Evolutionary conservation across 2,329 filamentous ascomycete species (phyloP).

Genomic region (Xylariaceae sp.): DNA sequence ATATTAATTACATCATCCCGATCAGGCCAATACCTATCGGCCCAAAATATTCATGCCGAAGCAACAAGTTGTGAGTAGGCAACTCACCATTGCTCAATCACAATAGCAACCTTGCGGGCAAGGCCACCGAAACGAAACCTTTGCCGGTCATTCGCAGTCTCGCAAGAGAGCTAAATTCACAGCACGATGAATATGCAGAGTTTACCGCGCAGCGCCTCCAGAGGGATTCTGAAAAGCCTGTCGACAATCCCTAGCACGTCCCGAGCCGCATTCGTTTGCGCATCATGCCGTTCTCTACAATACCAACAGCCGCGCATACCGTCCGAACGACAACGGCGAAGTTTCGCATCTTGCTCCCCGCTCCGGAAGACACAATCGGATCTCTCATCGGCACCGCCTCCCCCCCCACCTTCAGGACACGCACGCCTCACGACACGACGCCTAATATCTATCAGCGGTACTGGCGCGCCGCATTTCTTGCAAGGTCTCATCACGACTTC

Average conservation of each 20-base stretch:
- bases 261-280: slow-evolving; percentile 36
- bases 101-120: too few relatives aligned
- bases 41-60: too few relatives aligned
- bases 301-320: not conserved
- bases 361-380: slow-evolving; percentile 6
- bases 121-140: too few relatives aligned
- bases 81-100: too few relatives aligned
- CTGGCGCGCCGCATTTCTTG: slow-evolving; percentile 81
- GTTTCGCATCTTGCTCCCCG: slow-evolving; percentile 23
- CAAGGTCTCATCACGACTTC: slow-evolving; percentile 86
- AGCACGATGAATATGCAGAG: slow-evolving; percentile 15
- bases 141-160: too few relatives aligned
- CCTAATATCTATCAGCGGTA: slow-evolving; percentile 79
- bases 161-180: not conserved
- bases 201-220: slow-evolving; percentile 21
- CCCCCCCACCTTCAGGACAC: slow-evolving; percentile 53
- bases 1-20: too few relatives aligned
- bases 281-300: slow-evolving; percentile 33
- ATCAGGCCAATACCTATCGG: too few relatives aligned
- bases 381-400: slow-evolving; percentile 32
- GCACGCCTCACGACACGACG: slow-evolving; percentile 72
- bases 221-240: slow-evolving; percentile 15
- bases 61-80: too few relatives aligned
- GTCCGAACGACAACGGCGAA: slow-evolving; percentile 23
- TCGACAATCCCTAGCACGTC: slow-evolving; percentile 11